Conservation (phyloP, 495 filamentous ascomycete genomes). For the Lophiostoma macrostomum region DNA sequence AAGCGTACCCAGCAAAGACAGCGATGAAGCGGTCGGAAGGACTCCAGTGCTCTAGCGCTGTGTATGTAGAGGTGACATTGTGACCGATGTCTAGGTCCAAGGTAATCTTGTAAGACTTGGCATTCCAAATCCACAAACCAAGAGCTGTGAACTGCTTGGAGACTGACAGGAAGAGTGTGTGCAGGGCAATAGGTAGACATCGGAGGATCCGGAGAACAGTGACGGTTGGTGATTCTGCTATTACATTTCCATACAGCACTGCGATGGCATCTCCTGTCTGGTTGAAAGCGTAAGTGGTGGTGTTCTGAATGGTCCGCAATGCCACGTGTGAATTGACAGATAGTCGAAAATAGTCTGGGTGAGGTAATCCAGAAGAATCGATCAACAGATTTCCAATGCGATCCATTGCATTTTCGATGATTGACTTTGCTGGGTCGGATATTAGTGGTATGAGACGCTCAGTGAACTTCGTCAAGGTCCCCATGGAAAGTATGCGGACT, state of each 20-base stretch:
- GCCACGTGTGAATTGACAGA: constrained; percentile 34
- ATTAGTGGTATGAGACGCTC: constrained; percentile 18
- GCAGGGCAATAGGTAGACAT: constrained; percentile 4
- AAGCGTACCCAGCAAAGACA: constrained; percentile 74
- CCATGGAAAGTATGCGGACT: constrained; percentile 41
- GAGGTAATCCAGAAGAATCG: constrained; percentile 10
- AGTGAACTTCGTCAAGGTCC: constrained; percentile 14
- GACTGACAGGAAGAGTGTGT: background rate
- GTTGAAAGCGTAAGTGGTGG: constrained; percentile 24
- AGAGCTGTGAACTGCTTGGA: background rate
- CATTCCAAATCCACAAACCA: constrained; percentile 12
- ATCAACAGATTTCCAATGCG: constrained; percentile 23
- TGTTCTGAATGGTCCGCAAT: constrained; percentile 33
- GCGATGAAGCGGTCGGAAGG: constrained; percentile 74
- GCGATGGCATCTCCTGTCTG: constrained; percentile 11
- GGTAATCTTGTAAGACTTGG: constrained; percentile 33
- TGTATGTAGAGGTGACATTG: constrained; percentile 16
- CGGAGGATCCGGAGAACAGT: constrained; percentile 1
- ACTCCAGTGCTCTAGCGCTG: constrained; percentile 57
- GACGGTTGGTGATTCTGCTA: background rate
- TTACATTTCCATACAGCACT: constrained; percentile 8
- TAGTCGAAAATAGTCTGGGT: constrained; percentile 29
- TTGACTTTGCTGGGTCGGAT: constrained; percentile 18
- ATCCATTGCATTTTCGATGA: constrained; percentile 26
- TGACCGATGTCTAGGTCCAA: constrained; percentile 17